These are phyloP conservation scores for Marvania coccoides DNA, from an alignment of 139 green algal species.

Conservation along the genomic window DNA sequence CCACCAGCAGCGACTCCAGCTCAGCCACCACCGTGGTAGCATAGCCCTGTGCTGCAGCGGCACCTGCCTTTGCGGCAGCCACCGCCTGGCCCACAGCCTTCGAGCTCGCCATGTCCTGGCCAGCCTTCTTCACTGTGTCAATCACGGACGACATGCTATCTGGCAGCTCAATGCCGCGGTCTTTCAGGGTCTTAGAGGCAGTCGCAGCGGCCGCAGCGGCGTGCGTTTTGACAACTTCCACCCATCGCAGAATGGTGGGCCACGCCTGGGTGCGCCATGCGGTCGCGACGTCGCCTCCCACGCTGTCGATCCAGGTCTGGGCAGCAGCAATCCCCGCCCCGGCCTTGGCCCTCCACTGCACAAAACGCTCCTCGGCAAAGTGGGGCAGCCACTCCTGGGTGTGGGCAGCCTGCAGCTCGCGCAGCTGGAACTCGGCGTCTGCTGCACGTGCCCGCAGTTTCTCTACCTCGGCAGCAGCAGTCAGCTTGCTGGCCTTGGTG, in stretches of 20 bases:
- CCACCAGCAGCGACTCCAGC: not conserved
- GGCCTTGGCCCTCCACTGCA: too few relatives aligned
- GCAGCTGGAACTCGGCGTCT: not conserved
- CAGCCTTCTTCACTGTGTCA: too few relatives aligned
- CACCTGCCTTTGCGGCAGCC: not conserved
- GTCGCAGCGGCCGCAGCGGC: not conserved
- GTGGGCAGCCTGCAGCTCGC: not conserved
- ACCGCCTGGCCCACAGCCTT: not conserved
- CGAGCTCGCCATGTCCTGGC: too few relatives aligned
- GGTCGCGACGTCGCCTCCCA: not conserved
- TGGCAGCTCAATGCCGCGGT: not conserved
- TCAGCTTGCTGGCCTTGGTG: not conserved
- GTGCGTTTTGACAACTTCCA: not conserved
- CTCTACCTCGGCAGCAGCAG: not conserved
- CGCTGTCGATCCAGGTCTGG: not conserved
- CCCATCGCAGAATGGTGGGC: not conserved
- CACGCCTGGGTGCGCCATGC: not conserved
- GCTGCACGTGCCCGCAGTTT: not conserved
- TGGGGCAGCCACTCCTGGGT: not conserved
- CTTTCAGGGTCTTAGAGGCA: not conserved
- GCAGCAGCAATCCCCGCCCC: not conserved
- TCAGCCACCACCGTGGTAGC: not conserved
- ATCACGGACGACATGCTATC: too few relatives aligned
- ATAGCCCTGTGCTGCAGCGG: not conserved
- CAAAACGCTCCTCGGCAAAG: not conserved